A percentile compares a stretch with the other conserved stretches of the same genome.
Conservation (phyloP, 768 basidiomycete species). For the Boletus sp. region DNA sequence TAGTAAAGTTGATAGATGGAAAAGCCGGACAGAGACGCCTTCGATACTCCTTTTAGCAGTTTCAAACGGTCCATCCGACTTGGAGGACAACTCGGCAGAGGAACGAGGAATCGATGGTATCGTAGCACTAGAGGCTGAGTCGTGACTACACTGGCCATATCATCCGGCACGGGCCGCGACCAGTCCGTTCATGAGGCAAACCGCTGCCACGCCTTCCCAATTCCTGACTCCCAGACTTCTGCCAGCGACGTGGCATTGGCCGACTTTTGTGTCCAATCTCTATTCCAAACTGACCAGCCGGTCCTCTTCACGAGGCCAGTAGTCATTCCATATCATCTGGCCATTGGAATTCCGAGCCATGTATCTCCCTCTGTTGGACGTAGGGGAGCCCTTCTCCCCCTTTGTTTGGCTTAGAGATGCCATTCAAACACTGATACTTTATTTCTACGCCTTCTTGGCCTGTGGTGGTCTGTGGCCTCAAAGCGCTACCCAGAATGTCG, state of each 20-base stretch:
- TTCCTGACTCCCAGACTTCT: too few relatives aligned
- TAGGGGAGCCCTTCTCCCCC: slow-evolving; percentile 13
- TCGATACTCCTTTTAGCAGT: neutral
- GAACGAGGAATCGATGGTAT: neutral
- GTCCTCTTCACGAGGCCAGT: neutral
- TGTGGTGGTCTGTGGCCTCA: slow-evolving; percentile 28
- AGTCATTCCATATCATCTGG: neutral
- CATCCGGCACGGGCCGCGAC: too few relatives aligned
- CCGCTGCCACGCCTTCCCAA: too few relatives aligned
- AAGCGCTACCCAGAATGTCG: neutral
- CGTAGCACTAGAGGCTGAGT: too few relatives aligned
- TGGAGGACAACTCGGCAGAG: neutral
- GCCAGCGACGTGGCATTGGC: too few relatives aligned
- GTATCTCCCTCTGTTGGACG: slow-evolving; percentile 22
- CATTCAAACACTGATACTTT: slow-evolving; percentile 41
- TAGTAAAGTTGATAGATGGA: neutral
- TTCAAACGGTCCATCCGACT: neutral
- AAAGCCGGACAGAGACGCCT: too few relatives aligned
- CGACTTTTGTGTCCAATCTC: neutral
- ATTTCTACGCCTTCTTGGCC: slow-evolving; percentile 42
- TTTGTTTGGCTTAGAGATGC: slow-evolving; percentile 32
- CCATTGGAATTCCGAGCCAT: neutral
- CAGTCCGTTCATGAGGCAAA: too few relatives aligned
- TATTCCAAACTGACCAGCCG: neutral
- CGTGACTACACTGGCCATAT: too few relatives aligned